These are phyloP conservation scores for Rhodotorula sp. DNA, from an alignment of 1,284 basidiomycete genomes.

Conservation along the genomic window DNA sequence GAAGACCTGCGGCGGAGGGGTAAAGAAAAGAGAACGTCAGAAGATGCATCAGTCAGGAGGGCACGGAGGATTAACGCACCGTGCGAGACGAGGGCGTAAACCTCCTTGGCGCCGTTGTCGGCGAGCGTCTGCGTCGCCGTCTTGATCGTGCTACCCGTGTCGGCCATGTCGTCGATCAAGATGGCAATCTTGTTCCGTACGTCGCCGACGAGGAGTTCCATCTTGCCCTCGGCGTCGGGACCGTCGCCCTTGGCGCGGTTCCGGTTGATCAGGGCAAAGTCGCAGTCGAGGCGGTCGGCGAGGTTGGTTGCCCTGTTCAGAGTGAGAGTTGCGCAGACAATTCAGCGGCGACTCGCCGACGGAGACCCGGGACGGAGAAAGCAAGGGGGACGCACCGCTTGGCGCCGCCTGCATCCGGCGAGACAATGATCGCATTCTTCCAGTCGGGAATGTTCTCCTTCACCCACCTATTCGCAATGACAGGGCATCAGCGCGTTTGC, in stretches of 20 bases:
- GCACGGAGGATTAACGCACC: slow-evolving; percentile 56
- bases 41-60: background rate
- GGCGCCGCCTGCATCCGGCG: slow-evolving; percentile 95
- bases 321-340: background rate
- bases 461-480: slow-evolving; percentile 56
- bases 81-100: slow-evolving; percentile 89
- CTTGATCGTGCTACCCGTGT: slow-evolving; percentile 83
- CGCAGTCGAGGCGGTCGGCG: slow-evolving; percentile 91
- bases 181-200: slow-evolving; percentile 91
- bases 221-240: slow-evolving; percentile 51
- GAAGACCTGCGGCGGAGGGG: slow-evolving; percentile 62
- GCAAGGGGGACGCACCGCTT: slow-evolving; percentile 67
- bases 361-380: background rate
- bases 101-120: slow-evolving; percentile 81
- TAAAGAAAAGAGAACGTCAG: background rate
- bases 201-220: slow-evolving; percentile 97
- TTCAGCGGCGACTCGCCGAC: too few relatives aligned
- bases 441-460: slow-evolving; percentile 82
- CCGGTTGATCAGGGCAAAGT: slow-evolving; percentile 95
- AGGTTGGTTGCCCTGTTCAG: slow-evolving; percentile 77
- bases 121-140: slow-evolving; percentile 80
- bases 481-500: slow-evolving; percentile 11
- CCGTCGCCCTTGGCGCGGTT: slow-evolving; percentile 64
- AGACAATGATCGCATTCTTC: slow-evolving; percentile 88
- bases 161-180: slow-evolving; percentile 97